Conservation (phyloP, 2,329 filamentous ascomycete species). For the Fusarium acutatum region DNA sequence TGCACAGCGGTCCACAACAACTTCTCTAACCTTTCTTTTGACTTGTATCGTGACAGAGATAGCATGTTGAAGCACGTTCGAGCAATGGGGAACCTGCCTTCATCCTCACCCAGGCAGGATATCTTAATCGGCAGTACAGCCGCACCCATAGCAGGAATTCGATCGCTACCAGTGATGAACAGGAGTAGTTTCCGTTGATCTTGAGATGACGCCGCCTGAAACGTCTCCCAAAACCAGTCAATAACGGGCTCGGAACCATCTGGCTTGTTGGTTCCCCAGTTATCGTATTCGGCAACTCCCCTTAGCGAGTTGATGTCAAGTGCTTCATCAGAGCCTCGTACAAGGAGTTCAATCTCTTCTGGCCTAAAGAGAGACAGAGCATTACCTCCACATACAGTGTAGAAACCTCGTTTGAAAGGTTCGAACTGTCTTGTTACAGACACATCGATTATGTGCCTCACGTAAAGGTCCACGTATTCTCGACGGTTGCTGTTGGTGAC, state of each 20-base stretch:
- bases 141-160: conserved; percentile 88
- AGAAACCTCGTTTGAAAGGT: conserved; percentile 93
- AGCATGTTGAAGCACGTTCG: conserved; percentile 92
- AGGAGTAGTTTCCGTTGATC: conserved; percentile 82
- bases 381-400: conserved; percentile 88
- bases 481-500: conserved; percentile 86
- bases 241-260: conserved; percentile 72
- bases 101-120: conserved; percentile 78
- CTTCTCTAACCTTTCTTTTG: conserved; percentile 71
- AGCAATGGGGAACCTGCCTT: conserved; percentile 80
- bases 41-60: conserved; percentile 76
- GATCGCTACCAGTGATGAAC: conserved; percentile 90
- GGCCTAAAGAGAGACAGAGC: conserved; percentile 87
- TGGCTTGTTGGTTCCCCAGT: conserved; percentile 71
- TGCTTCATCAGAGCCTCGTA: conserved; percentile 84
- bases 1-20: conserved; percentile 87
- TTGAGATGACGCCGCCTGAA: conserved; percentile 68
- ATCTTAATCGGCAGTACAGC: conserved; percentile 81
- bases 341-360: conserved; percentile 89
- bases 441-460: conserved; percentile 80
- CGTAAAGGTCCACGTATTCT: conserved; percentile 88
- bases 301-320: conserved; percentile 80
- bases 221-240: conserved; percentile 89
- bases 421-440: conserved; percentile 86
- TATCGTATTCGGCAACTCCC: conserved; percentile 82